Conservation (phyloP, 2,329 filamentous ascomycete genomes). For the Juglanconis juglandina region DNA sequence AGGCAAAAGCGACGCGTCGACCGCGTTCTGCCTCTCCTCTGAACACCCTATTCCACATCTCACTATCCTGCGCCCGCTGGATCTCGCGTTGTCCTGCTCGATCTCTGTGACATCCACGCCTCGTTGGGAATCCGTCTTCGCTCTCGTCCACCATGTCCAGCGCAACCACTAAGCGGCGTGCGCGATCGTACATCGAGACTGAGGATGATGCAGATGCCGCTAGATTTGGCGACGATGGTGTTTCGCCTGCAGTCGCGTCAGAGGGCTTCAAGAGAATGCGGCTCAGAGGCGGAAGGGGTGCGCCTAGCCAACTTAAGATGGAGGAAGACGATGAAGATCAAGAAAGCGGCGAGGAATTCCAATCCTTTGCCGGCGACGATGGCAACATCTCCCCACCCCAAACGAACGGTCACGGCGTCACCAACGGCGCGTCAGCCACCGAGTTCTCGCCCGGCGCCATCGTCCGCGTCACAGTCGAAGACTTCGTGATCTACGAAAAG, state of each 20-base stretch:
- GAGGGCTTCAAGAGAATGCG: conserved; percentile 36
- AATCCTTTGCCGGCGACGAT: conserved; percentile 19
- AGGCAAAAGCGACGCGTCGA: conserved; percentile 16
- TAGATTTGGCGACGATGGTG: conserved; percentile 20
- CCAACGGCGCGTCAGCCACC: conserved; percentile 19
- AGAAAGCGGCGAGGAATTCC: conserved; percentile 19
- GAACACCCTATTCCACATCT: not conserved
- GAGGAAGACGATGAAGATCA: conserved; percentile 21
- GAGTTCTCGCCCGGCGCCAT: conserved; percentile 75
- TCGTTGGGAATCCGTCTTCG: too few relatives aligned
- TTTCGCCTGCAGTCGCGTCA: conserved; percentile 23
- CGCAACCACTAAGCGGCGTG: conserved; percentile 36
- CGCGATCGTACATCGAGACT: conserved; percentile 40
- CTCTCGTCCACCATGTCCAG: conserved; percentile 25
- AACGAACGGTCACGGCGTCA: conserved; percentile 6
- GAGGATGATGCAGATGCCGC: conserved; percentile 31
- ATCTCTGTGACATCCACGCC: not conserved
- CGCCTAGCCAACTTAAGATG: conserved; percentile 9
- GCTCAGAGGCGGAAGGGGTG: conserved; percentile 22
- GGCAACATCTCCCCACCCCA: conserved; percentile 18
- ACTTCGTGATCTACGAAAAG: conserved; percentile 93
- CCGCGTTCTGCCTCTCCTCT: not conserved
- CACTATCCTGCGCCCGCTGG: not conserved
- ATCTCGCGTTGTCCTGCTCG: not conserved
- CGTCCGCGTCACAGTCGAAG: conserved; percentile 75